Base-by-base conservation (phyloP, 1,284 basidiomycete genomes). In the Sporisorium graminicola region DNA sequence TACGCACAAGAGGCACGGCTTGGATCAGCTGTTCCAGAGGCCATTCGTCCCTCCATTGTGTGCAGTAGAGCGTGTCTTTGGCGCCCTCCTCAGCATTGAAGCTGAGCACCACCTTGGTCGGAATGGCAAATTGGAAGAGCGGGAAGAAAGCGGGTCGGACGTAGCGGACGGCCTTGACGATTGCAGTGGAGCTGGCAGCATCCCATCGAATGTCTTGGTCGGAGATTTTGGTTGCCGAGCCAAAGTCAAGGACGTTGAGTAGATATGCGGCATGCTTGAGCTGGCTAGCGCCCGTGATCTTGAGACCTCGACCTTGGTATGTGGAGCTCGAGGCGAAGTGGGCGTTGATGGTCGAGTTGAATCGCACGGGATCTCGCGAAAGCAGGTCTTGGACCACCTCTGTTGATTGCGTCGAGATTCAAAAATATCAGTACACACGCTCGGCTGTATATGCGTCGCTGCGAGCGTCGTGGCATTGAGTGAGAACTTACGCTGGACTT, bases 271-370 rank as follows among this genome's bases (percentile, higher is more conserved):
- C 66, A 33, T 79, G 76, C 65, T 80, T 80, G 51, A 80, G 31
- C 42, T 76, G 68, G 42, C 64, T 65, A 8, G 71, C 77, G 44
- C 78, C 78, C 14, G 46, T 37, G 61, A 80, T 79, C 57, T 66
- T 59, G 20, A 80, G 59, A 4, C 73, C 77, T 16, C 76, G 74
- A n/a, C 78, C 78, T 20, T 62, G 53, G 53, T 80, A 80, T 35
- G 57, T 66, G 52, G 53, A 59, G 44, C 53, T 40, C 13, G 74
- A 56, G 16, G 77, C 68, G 40, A 80, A 80, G 50, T 73, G 49
- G 33, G 68, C 55, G 29, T 80, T 80, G 77, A 80, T 77, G 53
- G 65, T 60, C 35, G 77, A 74, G 58, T 80, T 79, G 67, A 79
- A 80, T 31, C 55, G 54, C 24, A 77, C 71, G 0, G 74, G 69